Conservation (phyloP, 441 rosid genomes). For the Francoa sonchifolia region DNA sequence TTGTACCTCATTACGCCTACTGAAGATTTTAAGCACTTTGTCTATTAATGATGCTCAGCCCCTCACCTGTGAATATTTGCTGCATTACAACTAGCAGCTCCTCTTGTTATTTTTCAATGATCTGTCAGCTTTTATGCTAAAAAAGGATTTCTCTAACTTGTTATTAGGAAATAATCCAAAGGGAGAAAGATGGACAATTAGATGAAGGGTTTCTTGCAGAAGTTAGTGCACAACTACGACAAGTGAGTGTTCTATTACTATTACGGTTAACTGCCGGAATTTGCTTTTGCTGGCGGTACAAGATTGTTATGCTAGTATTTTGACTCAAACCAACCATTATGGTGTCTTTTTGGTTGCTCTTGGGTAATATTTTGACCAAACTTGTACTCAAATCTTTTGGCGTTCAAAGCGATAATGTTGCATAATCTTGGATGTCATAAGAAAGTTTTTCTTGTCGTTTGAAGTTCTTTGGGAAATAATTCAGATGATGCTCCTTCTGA, state of each 20-base stretch:
- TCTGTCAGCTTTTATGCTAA: too few species aligned
- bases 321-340: too few species aligned
- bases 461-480: too few species aligned
- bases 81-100: too few species aligned
- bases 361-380: too few species aligned
- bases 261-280: background rate
- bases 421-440: too few species aligned
- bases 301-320: constrained; percentile 3
- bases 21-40: background rate
- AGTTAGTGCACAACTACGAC: constrained; percentile 80
- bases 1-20: background rate
- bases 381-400: too few species aligned
- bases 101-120: too few species aligned
- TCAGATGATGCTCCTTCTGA: background rate
- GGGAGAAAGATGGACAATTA: constrained; percentile 67
- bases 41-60: constrained; percentile 2
- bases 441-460: background rate
- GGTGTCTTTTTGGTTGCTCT: too few species aligned
- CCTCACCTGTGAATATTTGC: constrained; percentile 1
- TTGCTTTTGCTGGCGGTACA: background rate
- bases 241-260: constrained; percentile 32
- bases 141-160: too few species aligned
- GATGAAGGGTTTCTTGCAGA: constrained; percentile 90
- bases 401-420: too few species aligned
- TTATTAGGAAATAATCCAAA: constrained; percentile 48